phyloP scores from a whole-genome alignment of 495 filamentous ascomycete genomes.

The Recurvomyces mirabilis region DNA sequence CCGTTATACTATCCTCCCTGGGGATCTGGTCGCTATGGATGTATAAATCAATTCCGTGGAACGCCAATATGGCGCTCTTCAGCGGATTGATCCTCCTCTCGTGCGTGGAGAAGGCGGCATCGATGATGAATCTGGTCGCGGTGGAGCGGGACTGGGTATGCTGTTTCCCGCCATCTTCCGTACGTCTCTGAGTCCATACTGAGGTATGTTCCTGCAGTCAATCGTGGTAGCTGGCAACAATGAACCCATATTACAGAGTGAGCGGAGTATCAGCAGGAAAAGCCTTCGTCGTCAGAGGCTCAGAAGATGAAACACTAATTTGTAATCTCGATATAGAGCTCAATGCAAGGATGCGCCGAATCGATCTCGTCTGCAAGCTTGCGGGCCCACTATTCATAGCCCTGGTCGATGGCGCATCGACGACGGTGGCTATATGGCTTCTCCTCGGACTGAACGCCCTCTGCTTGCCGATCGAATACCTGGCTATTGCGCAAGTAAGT shows the following conservation, averaged over 20 bases:
- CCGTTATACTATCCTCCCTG: no score
- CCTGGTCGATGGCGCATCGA: conserved; percentile 28
- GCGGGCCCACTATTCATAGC: conserved; percentile 39
- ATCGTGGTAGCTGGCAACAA: conserved; percentile 36
- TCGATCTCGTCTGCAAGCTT: conserved; percentile 64
- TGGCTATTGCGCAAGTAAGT: conserved; percentile 43
- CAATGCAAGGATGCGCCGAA: conserved; percentile 57
- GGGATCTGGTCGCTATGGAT: no score
- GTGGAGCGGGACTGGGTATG: conserved; percentile 58
- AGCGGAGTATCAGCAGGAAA: no score
- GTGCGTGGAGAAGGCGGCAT: conserved; percentile 46
- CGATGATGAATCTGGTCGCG: conserved; percentile 46
- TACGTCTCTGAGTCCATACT: no score
- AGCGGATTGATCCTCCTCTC: no score
- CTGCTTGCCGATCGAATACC: conserved; percentile 44
- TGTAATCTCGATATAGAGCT: no score
- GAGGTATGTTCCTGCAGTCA: no score
- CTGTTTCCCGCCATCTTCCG: no score
- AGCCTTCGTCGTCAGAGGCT: no score
- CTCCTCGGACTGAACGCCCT: conserved; percentile 32
- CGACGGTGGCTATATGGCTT: conserved; percentile 27
- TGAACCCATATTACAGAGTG: conserved; percentile 18
- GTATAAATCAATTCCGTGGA: no score
- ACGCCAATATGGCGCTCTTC: no score
- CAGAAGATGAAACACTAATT: no score